phyloP scores from a whole-genome alignment of 2,329 filamentous ascomycete genomes.

The Xylaria sp. region DNA sequence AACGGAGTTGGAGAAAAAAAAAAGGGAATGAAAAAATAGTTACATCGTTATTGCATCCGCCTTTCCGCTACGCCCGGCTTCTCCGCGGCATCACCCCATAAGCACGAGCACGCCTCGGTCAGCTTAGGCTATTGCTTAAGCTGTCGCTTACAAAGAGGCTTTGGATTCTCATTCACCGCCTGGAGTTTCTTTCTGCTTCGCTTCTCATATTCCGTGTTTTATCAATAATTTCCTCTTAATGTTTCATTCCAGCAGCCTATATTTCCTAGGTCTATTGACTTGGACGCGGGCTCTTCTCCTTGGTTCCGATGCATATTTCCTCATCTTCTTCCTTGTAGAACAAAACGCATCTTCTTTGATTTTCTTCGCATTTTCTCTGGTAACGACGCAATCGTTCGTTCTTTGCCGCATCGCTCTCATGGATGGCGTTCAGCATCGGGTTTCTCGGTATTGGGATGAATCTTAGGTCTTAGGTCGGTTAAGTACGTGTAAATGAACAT shows the following conservation, averaged over 20 bases:
- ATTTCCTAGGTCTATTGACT: slow-evolving; percentile 6
- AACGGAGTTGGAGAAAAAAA: slow-evolving; percentile 21
- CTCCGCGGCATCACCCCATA: background rate
- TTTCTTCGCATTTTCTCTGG: background rate
- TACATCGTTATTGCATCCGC: slow-evolving; percentile 17
- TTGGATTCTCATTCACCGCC: background rate
- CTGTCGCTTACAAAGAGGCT: slow-evolving; percentile 15
- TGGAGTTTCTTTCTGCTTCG: slow-evolving; percentile 2
- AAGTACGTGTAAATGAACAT: slow-evolving; percentile 30
- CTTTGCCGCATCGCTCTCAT: slow-evolving; percentile 13
- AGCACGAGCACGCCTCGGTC: slow-evolving; percentile 9
- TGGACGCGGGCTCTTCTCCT: slow-evolving; percentile 4
- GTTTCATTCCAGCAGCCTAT: background rate
- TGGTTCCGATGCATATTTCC: slow-evolving; percentile 9
- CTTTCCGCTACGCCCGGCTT: slow-evolving; percentile 12
- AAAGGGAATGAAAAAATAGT: slow-evolving; percentile 16
- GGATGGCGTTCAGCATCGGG: slow-evolving; percentile 27
- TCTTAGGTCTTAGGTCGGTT: slow-evolving; percentile 2
- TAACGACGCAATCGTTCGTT: background rate
- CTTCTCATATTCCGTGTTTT: slow-evolving; percentile 12
- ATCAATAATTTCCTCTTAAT: slow-evolving; percentile 19
- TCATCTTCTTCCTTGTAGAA: slow-evolving; percentile 24
- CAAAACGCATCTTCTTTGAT: background rate
- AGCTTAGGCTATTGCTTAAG: slow-evolving; percentile 24
- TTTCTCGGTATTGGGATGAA: background rate